These are phyloP conservation scores for Lyophyllum atratum DNA, from an alignment of 768 basidiomycete genomes.

Conservation along the genomic window DNA sequence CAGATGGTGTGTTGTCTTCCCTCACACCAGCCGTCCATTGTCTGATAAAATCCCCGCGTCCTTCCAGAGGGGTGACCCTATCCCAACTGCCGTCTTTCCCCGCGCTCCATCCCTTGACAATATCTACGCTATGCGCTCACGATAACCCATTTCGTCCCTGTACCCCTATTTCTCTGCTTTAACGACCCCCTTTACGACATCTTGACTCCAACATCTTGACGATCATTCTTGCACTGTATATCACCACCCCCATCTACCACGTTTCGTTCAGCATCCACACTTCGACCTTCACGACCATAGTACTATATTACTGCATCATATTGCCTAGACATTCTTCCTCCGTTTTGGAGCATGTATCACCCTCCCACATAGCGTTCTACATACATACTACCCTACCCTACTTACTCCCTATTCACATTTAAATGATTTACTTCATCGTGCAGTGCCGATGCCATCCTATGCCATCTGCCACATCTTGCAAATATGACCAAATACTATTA, in stretches of 20 bases:
- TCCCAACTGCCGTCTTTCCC: constrained; percentile 15
- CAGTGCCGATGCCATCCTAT: neutral
- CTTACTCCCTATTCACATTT: neutral
- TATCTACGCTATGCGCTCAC: constrained; percentile 17
- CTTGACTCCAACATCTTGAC: constrained; percentile 3
- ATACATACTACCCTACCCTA: neutral
- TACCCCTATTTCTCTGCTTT: constrained; percentile 5
- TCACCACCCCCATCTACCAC: constrained; percentile 1
- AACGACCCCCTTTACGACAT: neutral
- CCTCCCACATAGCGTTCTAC: neutral
- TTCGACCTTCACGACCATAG: neutral
- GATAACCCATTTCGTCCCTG: constrained; percentile 6
- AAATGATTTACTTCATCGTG: neutral
- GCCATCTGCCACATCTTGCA: constrained; percentile 13
- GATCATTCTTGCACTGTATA: constrained; percentile 9
- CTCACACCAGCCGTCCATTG: neutral
- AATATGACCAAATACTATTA: constrained; percentile 16
- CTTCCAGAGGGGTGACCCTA: constrained; percentile 20
- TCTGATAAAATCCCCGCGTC: neutral
- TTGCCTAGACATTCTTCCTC: neutral
- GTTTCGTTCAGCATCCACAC: neutral
- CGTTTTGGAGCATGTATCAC: neutral
- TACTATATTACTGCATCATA: constrained; percentile 3
- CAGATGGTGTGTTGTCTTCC: constrained; percentile 43
- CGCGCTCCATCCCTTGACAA: constrained; percentile 21